phyloP scores from a whole-genome alignment of 805 yeast species.

The Myxozyma nipponensis region DNA sequence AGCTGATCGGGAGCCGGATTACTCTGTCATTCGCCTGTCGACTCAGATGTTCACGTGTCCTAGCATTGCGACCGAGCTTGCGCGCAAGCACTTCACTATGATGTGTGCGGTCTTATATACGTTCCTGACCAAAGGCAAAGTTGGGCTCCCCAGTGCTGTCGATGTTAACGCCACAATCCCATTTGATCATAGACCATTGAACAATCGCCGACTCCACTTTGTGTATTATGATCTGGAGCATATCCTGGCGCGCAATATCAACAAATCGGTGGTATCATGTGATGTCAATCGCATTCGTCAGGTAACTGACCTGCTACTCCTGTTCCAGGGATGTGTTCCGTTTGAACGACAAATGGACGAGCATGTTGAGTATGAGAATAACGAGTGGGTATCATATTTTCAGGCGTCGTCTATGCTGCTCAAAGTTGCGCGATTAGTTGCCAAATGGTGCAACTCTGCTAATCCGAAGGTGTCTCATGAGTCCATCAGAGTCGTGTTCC shows the following conservation, averaged over 20 bases:
- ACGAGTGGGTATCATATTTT: conserved; percentile 71
- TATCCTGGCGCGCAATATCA: conserved; percentile 64
- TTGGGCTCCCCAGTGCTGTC: conserved; percentile 45
- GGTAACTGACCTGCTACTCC: conserved; percentile 58
- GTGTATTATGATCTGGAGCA: conserved; percentile 76
- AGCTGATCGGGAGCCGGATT: conserved; percentile 84
- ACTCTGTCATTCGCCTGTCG: conserved; percentile 67
- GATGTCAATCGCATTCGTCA: conserved; percentile 50
- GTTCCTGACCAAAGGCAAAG: conserved; percentile 54
- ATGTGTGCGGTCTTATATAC: conserved; percentile 61
- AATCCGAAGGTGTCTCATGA: conserved; percentile 10
- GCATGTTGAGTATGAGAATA: conserved; percentile 88
- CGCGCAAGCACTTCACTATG: conserved; percentile 56
- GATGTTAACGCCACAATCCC: conserved; percentile 33
- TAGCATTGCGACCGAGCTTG: conserved; percentile 61
- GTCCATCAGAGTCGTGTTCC: conserved; percentile 31
- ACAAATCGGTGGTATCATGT: conserved; percentile 46
- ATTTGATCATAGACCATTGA: conserved; percentile 46
- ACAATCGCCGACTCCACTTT: conserved; percentile 73
- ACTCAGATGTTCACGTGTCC: conserved; percentile 91
- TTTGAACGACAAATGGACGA: conserved; percentile 67
- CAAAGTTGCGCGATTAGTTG: conserved; percentile 42
- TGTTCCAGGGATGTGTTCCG: conserved; percentile 77
- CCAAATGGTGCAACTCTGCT: conserved; percentile 34
- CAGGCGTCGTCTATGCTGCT: conserved; percentile 65